A percentile compares a stretch with the other conserved stretches of the same genome.
Conservation (phyloP, 768 basidiomycete species). For the Auriscalpium orientale region DNA sequence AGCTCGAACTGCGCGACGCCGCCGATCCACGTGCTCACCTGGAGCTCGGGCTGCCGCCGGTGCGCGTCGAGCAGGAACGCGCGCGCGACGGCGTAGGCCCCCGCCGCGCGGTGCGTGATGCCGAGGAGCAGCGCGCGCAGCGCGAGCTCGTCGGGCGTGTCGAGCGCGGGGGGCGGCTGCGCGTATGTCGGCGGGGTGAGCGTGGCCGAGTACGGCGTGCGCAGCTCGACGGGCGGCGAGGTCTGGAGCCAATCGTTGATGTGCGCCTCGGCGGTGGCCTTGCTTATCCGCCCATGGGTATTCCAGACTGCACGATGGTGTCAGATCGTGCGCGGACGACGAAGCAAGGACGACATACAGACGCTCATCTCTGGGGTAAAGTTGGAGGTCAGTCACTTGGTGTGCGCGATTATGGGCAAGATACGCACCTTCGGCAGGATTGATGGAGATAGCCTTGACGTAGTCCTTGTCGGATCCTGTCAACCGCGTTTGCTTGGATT, state of each 20-base stretch:
- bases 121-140: conserved; percentile 65
- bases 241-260: conserved; percentile 46
- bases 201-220: conserved; percentile 22
- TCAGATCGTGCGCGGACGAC: no score
- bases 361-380: conserved; percentile 52
- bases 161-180: conserved; percentile 33
- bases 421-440: conserved; percentile 59
- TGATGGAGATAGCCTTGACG: conserved; percentile 52
- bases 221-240: conserved; percentile 36
- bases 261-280: conserved; percentile 47
- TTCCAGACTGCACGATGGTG: conserved; percentile 58
- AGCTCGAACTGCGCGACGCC: conserved; percentile 64
- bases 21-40: conserved; percentile 60
- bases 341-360: conserved; percentile 36
- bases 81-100: conserved; percentile 37
- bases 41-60: conserved; percentile 29
- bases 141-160: conserved; percentile 65
- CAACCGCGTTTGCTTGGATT: conserved; percentile 51
- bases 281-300: conserved; percentile 53
- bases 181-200: conserved; percentile 1
- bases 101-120: conserved; percentile 51
- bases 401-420: not conserved
- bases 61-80: conserved; percentile 46
- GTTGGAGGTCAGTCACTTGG: not conserved
- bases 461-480: conserved; percentile 47